Evolutionary conservation across 371 early-diverging fungal genomes (phyloP).

Genomic region (Saksenaea vasiformis): DNA sequence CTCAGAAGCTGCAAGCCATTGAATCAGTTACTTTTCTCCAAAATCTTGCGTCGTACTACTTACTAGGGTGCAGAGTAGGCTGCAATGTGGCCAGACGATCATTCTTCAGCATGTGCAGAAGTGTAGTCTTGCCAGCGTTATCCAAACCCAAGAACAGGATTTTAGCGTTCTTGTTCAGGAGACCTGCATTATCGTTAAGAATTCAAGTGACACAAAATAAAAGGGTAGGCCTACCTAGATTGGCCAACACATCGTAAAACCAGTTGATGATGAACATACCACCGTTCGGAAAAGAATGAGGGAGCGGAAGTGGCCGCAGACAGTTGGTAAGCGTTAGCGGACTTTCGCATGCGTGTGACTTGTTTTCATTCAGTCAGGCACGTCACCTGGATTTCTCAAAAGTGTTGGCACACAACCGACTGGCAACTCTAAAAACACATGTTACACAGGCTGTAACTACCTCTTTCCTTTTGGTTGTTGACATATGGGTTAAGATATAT

Average conservation of each 20-base stretch:
- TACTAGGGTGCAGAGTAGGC: conserved; percentile 99
- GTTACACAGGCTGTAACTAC: too few species aligned
- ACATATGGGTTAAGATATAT: too few species aligned
- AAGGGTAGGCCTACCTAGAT: conserved; percentile 64
- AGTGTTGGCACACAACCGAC: too few species aligned
- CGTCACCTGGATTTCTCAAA: too few species aligned
- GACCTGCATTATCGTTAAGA: conserved; percentile 58
- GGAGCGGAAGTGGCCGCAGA: background rate
- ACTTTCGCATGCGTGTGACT: too few species aligned
- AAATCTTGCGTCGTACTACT: conserved; percentile 27
- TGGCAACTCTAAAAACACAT: too few species aligned
- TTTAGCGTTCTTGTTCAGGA: conserved; percentile 97
- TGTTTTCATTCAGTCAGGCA: too few species aligned
- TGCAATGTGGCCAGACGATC: conserved; percentile 95
- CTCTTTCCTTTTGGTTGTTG: too few species aligned
- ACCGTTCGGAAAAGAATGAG: conserved; percentile 4
- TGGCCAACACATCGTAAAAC: conserved; percentile 89
- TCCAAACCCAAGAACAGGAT: conserved; percentile 99
- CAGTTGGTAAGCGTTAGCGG: too few species aligned
- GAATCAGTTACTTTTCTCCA: background rate
- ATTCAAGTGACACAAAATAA: background rate
- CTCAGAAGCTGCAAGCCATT: conserved; percentile 76
- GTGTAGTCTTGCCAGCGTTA: conserved; percentile 99
- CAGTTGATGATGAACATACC: conserved; percentile 91
- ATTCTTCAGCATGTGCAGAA: conserved; percentile 99